Conservation (phyloP, 192 early-diverging fungal genomes). For the Chytriomyces hyalinus region DNA sequence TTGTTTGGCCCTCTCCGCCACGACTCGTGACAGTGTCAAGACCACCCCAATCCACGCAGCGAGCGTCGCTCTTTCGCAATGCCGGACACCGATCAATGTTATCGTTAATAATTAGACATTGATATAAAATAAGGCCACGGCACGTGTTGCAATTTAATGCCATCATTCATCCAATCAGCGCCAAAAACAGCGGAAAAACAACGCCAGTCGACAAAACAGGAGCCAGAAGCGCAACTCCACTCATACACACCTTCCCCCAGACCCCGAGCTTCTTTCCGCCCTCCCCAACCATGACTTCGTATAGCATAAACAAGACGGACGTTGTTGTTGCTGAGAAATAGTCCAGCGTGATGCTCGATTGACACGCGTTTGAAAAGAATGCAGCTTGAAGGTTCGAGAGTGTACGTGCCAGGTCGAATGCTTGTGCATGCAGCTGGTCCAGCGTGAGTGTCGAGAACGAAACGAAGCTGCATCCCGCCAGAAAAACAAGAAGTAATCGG, state of each 20-base stretch:
- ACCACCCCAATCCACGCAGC: no score
- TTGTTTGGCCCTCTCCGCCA: no score
- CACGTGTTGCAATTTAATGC: background rate
- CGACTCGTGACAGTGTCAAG: no score
- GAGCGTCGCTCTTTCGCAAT: no score
- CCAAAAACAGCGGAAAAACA: background rate
- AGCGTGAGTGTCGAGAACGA: background rate
- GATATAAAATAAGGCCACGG: no score
- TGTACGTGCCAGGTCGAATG: background rate
- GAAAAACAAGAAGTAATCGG: background rate
- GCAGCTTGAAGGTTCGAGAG: background rate
- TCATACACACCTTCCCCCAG: background rate
- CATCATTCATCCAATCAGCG: background rate
- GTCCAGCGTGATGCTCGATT: background rate
- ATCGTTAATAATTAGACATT: no score
- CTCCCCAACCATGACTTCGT: background rate
- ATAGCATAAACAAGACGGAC: background rate
- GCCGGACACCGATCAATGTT: no score
- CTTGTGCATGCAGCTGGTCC: background rate
- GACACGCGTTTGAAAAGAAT: background rate
- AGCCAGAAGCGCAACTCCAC: background rate
- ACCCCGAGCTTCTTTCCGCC: background rate
- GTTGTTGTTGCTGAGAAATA: background rate
- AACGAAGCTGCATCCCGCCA: background rate
- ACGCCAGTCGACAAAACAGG: background rate